Base-by-base conservation (phyloP, 352 stramenopile species). In the Phytopythium delawarense region DNA sequence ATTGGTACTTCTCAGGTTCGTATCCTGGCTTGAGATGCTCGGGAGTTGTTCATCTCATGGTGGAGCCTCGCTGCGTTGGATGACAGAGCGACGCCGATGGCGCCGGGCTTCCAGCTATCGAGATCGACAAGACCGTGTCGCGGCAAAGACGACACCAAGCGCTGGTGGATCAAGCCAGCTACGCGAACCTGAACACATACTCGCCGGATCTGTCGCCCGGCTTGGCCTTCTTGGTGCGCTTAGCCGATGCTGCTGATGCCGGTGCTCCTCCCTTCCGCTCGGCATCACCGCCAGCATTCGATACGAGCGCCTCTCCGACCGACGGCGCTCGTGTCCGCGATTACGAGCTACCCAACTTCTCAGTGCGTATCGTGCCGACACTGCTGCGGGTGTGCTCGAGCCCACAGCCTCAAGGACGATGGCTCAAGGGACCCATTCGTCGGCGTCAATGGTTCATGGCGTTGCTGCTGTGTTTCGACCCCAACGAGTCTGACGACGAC, bases 111-210 rank as follows among this genome's bases (percentile, higher is more conserved):
- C 55, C 55, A 28, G 18, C 16, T 7, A 52, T 61, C 4, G 40
- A 50, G 25, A 9, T 28, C 6, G 55, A 51, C 25, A 61, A 61
- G 37, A 7, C 18, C 13, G 40, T 28, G 21, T 37, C 55, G 13
- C 16, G 21, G n/a, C 55, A 44, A 15, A 62, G 80, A 3, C 71
- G 75, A 2, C 76, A 79, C 25, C 67, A 78, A 25, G 50, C 52
- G 25, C 64, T 84, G 1, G 69, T 72, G 13, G 69, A 74, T 4
- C 75, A 85, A 59, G 73, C 70, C 4, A 87, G 75, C 64, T 89
- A 72, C 60, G 58, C 57, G 39, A 37, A 60, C 23, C 49, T 64
- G 15, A 66, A 72, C 32, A 49, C 12, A 7, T 61, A 61, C 30
- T 52, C 55, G 40, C 8, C 39, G 30, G 40, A 52, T 21, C 18